Conservation (phyloP, 257 asterid genomes). For the Galeopsis tetrahit region DNA sequence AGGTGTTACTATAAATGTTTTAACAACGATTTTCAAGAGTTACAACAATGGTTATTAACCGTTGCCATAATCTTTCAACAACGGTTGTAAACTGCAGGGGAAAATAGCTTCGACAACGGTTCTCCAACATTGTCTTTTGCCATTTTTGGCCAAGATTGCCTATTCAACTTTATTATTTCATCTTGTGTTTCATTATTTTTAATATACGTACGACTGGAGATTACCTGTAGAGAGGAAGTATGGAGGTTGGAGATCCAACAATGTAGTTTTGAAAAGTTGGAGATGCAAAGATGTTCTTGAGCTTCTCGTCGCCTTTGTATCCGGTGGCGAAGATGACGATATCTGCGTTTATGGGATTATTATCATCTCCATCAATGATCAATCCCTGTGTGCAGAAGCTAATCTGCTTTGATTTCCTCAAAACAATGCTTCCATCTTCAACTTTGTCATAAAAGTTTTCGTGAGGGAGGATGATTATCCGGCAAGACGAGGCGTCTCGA, state of each 20-base stretch:
- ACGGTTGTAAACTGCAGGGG: no score
- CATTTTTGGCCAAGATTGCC: no score
- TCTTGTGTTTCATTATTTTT: no score
- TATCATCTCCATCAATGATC: slow-evolving; percentile 43
- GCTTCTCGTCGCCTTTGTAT: slow-evolving; percentile 62
- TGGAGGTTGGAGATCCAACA: slow-evolving; percentile 44
- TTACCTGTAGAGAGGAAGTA: slow-evolving; percentile 64
- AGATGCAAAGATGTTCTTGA: slow-evolving; percentile 48
- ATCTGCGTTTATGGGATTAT: slow-evolving; percentile 45
- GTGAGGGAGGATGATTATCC: slow-evolving; percentile 34
- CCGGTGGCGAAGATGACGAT: slow-evolving; percentile 66
- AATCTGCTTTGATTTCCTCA: slow-evolving; percentile 40
- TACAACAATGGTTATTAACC: no score
- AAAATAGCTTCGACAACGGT: no score
- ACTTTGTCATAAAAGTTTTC: slow-evolving; percentile 53
- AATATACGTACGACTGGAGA: no score
- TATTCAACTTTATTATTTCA: no score
- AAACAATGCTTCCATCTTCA: slow-evolving; percentile 59
- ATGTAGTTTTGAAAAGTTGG: slow-evolving; percentile 43
- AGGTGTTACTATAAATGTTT: no score
- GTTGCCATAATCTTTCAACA: no score
- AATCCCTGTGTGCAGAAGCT: slow-evolving; percentile 52
- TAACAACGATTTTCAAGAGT: no score
- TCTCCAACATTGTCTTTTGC: no score
- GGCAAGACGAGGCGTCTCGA: slow-evolving; percentile 44